These are phyloP conservation scores for Candolleomyces aberdarensis DNA, from an alignment of 768 basidiomycete species.

Conservation along the genomic window DNA sequence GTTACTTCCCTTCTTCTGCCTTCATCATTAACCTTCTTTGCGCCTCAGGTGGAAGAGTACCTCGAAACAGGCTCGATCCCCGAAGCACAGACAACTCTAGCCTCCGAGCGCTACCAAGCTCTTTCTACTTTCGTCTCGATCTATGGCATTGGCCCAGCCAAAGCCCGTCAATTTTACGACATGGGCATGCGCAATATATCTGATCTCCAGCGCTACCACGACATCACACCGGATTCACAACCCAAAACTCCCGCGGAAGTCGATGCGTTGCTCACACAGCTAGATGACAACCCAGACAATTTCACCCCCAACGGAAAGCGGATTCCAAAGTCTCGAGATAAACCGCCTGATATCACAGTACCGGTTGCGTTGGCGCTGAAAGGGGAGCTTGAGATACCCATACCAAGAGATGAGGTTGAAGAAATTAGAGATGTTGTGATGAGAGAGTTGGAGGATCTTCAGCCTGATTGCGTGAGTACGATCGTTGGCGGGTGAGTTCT, in stretches of 20 bases:
- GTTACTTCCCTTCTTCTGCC: neutral
- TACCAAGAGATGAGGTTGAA: constrained; percentile 74
- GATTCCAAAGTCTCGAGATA: constrained; percentile 10
- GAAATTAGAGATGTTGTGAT: constrained; percentile 69
- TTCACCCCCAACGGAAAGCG: constrained; percentile 34
- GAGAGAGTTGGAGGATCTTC: constrained; percentile 59
- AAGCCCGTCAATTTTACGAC: constrained; percentile 62
- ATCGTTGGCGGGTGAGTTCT: constrained; percentile 75
- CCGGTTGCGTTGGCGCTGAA: constrained; percentile 58
- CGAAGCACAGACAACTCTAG: constrained; percentile 37
- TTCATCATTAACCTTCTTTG: neutral
- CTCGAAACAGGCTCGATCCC: constrained; percentile 47
- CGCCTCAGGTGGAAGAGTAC: constrained; percentile 59
- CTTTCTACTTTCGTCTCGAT: constrained; percentile 59
- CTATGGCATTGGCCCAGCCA: constrained; percentile 74
- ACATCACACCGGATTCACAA: constrained; percentile 29
- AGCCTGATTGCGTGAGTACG: constrained; percentile 67
- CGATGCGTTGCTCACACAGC: constrained; percentile 14
- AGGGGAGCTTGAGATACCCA: constrained; percentile 51
- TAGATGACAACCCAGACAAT: neutral
- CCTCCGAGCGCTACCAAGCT: constrained; percentile 51
- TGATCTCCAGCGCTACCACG: constrained; percentile 68
- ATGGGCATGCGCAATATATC: constrained; percentile 64
- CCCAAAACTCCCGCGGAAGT: constrained; percentile 10
- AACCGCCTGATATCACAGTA: constrained; percentile 39